phyloP scores from a whole-genome alignment of 1,139 yeast genomes.

The Scheffersomyces insectosa region DNA sequence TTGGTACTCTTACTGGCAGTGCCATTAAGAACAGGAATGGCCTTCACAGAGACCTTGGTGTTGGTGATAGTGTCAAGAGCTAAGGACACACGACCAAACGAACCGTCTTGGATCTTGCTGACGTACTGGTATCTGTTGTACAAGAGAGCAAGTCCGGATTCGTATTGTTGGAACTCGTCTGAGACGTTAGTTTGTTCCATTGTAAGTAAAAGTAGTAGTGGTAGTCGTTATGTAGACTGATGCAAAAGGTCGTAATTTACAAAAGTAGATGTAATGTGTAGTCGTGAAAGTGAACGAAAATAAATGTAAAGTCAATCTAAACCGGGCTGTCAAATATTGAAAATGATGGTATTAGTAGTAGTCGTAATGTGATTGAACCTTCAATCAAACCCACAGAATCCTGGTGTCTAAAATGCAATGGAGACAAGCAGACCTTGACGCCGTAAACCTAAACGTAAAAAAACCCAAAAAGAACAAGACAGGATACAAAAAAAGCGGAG shows the following conservation, averaged over 20 bases:
- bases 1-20: slow-evolving; percentile 16
- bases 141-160: slow-evolving; percentile 29
- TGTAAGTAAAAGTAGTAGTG: neutral
- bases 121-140: slow-evolving; percentile 37
- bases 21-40: slow-evolving; percentile 34
- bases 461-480: no score
- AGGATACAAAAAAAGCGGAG: no score
- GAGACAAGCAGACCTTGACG: no score
- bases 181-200: slow-evolving; percentile 5
- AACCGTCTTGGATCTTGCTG: slow-evolving; percentile 47
- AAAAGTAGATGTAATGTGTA: neutral
- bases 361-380: no score
- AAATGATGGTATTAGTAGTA: neutral
- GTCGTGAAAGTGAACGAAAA: slow-evolving; percentile 2
- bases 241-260: no score
- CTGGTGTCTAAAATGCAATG: no score
- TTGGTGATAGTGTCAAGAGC: slow-evolving; percentile 37
- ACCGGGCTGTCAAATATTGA: no score
- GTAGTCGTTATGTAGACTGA: neutral
- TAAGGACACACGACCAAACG: slow-evolving; percentile 54
- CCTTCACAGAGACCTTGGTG: slow-evolving; percentile 33
- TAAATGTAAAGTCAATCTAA: neutral
- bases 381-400: no score
- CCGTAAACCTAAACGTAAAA: no score
- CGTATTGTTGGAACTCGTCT: slow-evolving; percentile 25